phyloP scores from a whole-genome alignment of 1,284 basidiomycete genomes.

The Moesziomyces sp. region DNA sequence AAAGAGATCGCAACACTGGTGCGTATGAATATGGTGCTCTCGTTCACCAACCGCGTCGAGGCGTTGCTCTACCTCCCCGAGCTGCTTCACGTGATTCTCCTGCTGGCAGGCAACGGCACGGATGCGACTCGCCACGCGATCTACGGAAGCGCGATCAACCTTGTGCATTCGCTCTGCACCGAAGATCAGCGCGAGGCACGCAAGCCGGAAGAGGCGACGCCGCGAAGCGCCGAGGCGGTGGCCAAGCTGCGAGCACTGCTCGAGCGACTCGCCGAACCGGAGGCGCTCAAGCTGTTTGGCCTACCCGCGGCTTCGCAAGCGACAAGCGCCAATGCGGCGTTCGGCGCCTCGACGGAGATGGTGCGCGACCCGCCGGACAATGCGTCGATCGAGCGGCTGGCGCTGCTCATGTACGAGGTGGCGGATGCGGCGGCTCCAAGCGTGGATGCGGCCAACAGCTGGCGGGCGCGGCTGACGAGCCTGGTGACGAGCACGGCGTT shows the following conservation, averaged over 20 bases:
- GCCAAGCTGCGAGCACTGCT: conserved; percentile 51
- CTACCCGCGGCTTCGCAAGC: conserved; percentile 33
- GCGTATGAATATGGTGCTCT: conserved; percentile 64
- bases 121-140: conserved; percentile 59
- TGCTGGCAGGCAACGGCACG: conserved; percentile 61
- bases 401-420: conserved; percentile 56
- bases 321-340: conserved; percentile 24
- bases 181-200: conserved; percentile 54
- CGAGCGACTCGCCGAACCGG: conserved; percentile 49
- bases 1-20: conserved; percentile 64
- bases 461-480: conserved; percentile 93
- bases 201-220: conserved; percentile 45
- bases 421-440: conserved; percentile 58
- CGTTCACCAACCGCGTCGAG: conserved; percentile 61
- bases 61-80: conserved; percentile 61
- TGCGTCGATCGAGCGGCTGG: conserved; percentile 55
- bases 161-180: conserved; percentile 64
- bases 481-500: conserved; percentile 91
- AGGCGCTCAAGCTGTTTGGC: conserved; percentile 55
- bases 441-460: conserved; percentile 82
- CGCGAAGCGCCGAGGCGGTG: conserved; percentile 37
- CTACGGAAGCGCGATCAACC: conserved; percentile 61
- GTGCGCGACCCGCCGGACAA: conserved; percentile 58
- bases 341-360: conserved; percentile 40
- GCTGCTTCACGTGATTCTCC: conserved; percentile 58